Evolutionary conservation across 2,329 filamentous ascomycete genomes (phyloP), one percentile per base, ranked within the genome.

Genomic region (Dothideomycetes sp.): DNA sequence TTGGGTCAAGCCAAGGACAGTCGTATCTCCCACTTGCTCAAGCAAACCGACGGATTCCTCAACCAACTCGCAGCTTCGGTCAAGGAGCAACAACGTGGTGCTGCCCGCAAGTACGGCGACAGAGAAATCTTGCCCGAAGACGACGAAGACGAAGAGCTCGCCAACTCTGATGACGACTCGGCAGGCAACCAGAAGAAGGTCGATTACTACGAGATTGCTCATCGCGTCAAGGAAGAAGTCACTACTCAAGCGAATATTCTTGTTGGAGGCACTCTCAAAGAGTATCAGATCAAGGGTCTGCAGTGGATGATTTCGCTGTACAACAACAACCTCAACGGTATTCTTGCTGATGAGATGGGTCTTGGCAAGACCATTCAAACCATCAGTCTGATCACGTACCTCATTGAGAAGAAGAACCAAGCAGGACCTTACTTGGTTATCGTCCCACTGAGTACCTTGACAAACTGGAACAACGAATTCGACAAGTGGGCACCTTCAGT

Each of bases 261-360:
- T 46, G 86, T 96, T 48, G 91, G 91, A 59, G 91, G 91, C 57
- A 84, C 71, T 9, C 71, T 98, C 51, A 98, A 98, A 64, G 91
- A 98, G 61, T 98, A 98, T 64, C 91, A 98, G 66, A 52, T 98
- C 64, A 96, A 95, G 78, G 91, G 91, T 74, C 69, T 98, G 33
- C 89, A 98, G 63, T 98, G 91, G 91, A 98, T 98, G 91, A 81
- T 98, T 46, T 98, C 91, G 11, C 74, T 98, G 11, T 98, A 96
- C 75, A 98, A 98, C 79, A 98, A 98, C 71, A 98, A 95, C 64
- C 76, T 98, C 50, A 98, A 98, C 62, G 91, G 91, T 74, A 96
- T 98, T 51, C 71, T 98, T 54, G 91, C 91, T 45, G 91, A 98
- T 56, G 91, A 98, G 66, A 98, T 98, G 91, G 91, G 91, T 80